phyloP scores from a whole-genome alignment of 768 basidiomycete species.

The Mycena alexandri region DNA sequence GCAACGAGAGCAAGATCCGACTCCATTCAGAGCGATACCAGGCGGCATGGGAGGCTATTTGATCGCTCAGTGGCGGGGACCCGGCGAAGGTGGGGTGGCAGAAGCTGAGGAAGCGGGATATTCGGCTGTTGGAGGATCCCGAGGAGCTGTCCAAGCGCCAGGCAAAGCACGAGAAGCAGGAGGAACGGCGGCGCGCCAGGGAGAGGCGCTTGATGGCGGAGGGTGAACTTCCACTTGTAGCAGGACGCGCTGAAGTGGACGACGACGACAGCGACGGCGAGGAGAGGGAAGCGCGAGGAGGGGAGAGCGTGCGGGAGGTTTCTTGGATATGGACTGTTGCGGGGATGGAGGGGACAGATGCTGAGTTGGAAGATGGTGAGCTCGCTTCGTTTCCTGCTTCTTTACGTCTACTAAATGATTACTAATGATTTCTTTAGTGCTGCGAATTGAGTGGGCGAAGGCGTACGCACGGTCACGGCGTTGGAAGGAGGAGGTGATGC shows the following conservation, averaged over 20 bases:
- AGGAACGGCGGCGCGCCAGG: not conserved
- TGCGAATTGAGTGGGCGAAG: slow-evolving; percentile 29
- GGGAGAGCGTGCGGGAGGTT: not conserved
- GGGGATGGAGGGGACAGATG: not conserved
- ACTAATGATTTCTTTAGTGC: not conserved
- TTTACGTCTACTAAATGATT: not conserved
- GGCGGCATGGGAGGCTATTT: not conserved
- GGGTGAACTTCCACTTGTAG: not conserved
- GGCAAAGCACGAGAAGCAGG: not conserved
- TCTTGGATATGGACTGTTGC: not conserved
- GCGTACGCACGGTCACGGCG: slow-evolving; percentile 13
- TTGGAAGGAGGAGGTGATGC: slow-evolving; percentile 36
- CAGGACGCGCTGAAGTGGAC: not conserved
- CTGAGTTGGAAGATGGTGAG: slow-evolving; percentile 3
- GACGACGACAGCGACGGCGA: not conserved
- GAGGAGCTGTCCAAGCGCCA: not conserved
- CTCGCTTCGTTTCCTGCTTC: not conserved
- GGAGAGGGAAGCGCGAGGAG: not conserved
- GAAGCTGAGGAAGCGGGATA: slow-evolving; percentile 16
- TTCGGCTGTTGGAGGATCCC: slow-evolving; percentile 10
- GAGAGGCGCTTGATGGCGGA: not conserved
- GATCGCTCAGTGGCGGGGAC: not conserved
- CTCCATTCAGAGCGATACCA: slow-evolving; percentile 10
- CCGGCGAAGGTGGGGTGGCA: slow-evolving; percentile 1
- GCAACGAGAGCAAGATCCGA: slow-evolving; percentile 13